Conservation (phyloP, 176 grass and related monocot genomes). For the Carex parvula region DNA sequence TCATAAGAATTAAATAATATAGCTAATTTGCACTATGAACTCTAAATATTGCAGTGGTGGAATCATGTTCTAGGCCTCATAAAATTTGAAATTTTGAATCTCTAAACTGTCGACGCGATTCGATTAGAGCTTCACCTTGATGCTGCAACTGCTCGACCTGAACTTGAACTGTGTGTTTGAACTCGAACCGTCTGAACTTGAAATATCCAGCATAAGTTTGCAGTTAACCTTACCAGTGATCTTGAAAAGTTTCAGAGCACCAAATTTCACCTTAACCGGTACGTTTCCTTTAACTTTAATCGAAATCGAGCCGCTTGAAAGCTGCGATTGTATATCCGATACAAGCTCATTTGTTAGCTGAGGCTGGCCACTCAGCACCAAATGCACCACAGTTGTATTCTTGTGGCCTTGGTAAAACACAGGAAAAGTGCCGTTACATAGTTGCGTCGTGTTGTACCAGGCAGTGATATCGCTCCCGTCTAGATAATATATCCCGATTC, state of each 20-base stretch:
- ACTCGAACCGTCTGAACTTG: constrained; percentile 41
- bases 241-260: constrained; percentile 55
- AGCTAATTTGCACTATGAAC: no score
- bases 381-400: constrained; percentile 38
- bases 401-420: constrained; percentile 84
- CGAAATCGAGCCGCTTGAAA: constrained; percentile 48
- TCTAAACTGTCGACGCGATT: not conserved
- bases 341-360: constrained; percentile 42
- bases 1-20: constrained; percentile 11
- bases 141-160: constrained; percentile 60
- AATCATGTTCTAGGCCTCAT: not conserved
- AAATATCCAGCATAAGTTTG: constrained; percentile 47
- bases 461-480: constrained; percentile 48
- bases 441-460: constrained; percentile 56
- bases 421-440: constrained; percentile 66
- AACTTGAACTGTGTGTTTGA: constrained; percentile 38
- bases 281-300: constrained; percentile 47
- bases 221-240: constrained; percentile 58
- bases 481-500: constrained; percentile 81
- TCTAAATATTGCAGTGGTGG: not conserved
- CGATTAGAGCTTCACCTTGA: constrained; percentile 68
- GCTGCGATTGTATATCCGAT: constrained; percentile 27
- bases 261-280: constrained; percentile 72
- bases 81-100: constrained; percentile 17
- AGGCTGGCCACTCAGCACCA: constrained; percentile 49